Base-by-base conservation (phyloP, 148 eudicot species). In the Spergularia bocconei region DNA sequence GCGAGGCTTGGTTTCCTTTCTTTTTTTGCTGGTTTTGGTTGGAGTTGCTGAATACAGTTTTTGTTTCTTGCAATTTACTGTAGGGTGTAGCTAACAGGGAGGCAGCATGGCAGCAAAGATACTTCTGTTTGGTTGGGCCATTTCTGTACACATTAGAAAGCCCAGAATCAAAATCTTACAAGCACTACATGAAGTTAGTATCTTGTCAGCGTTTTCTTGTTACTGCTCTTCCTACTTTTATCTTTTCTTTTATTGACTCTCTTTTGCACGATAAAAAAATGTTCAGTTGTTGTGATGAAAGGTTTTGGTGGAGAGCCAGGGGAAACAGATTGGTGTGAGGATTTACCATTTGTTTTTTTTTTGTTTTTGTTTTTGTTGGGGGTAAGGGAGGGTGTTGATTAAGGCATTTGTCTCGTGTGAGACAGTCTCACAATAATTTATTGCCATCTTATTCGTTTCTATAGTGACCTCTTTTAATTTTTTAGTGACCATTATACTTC, bases 31-130 rank as follows among this genome's bases (percentile, higher is more conserved):
- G 67, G 50, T 66, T 59, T 33, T 25, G 44, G 38, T 19, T 13
- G 4, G n/a, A 21, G 72, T 52, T 69, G 20, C 47, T 69, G 20
- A 69, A 29, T 14, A 8, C 44, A 9, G 44, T 29, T 69, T 53
- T n/a, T 77, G 53, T 81, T 63, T 57, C 29, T 71, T 62, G 63
- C 13, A 47, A 64, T 75, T 21, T 75, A 68, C 72, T 76, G 70
- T 70, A 95, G 99, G 99, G 99, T 63, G 89, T 95, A 53, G 99
- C 86, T 79, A 90, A 89, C 73, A 87, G 98, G 85, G 98, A 95
- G 81, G 98, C 99, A 70, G 86, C 89, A 38, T 95, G 99, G 99
- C 87, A 92, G 83, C 88, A 87, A 58, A 87, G 94, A 88, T 95
- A 92, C 81, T 73, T 95, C 47, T 92, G 91, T 81, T 79, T 95